These are phyloP conservation scores for Suillus ampliporus DNA, from an alignment of 768 basidiomycete genomes.

Conservation along the genomic window DNA sequence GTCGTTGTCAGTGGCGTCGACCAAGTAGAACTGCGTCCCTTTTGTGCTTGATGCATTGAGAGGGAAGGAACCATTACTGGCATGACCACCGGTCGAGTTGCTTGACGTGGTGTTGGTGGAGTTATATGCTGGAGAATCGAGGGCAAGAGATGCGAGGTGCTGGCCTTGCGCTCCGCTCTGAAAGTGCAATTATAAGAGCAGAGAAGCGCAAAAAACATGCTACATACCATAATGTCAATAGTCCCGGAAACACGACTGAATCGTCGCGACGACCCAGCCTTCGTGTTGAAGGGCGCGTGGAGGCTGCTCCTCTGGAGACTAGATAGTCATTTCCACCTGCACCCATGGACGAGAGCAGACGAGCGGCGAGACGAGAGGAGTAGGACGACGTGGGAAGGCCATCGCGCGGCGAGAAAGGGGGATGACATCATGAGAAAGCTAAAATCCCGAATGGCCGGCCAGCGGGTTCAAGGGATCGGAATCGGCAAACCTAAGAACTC, in stretches of 20 bases:
- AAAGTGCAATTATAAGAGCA: neutral
- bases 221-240: constrained; percentile 55
- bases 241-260: constrained; percentile 42
- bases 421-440: neutral
- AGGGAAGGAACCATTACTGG: constrained; percentile 38
- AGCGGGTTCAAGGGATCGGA: neutral
- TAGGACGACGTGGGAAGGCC: constrained; percentile 2
- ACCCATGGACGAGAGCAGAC: constrained; percentile 27
- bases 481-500: neutral
- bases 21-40: constrained; percentile 49
- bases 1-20: constrained; percentile 25
- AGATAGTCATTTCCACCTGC: constrained; percentile 34
- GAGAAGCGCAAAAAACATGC: neutral
- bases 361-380: constrained; percentile 22
- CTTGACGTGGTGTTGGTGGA: neutral
- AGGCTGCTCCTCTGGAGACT: constrained; percentile 22
- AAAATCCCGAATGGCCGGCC: neutral
- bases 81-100: constrained; percentile 37
- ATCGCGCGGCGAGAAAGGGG: neutral
- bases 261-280: constrained; percentile 17
- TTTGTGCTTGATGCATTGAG: constrained; percentile 57
- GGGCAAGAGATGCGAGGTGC: constrained; percentile 28
- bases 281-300: neutral
- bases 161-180: constrained; percentile 8
- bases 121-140: constrained; percentile 22